Conservation (phyloP, 441 rosid species). For the Populus trichocarpa region DNA sequence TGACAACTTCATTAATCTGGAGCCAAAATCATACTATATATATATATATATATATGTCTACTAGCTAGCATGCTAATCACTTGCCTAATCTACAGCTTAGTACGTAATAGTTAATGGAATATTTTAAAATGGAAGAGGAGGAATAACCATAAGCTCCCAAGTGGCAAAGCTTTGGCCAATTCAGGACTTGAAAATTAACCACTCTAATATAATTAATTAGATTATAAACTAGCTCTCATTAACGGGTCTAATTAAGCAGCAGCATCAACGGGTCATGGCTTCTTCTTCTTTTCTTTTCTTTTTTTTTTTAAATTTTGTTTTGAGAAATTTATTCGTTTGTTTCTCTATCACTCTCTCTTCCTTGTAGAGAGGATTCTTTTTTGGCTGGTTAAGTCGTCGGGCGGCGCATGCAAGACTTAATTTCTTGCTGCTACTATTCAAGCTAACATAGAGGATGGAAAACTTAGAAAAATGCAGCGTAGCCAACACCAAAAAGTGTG, state of each 20-base stretch:
- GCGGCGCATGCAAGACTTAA: too few species aligned
- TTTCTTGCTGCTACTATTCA: too few species aligned
- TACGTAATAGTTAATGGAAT: not conserved
- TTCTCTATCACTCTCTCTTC: too few species aligned
- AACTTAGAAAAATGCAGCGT: conserved; percentile 8
- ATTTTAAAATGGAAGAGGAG: not conserved
- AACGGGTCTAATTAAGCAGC: not conserved
- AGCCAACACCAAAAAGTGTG: conserved; percentile 4
- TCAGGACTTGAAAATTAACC: not conserved
- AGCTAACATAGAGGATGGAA: too few species aligned
- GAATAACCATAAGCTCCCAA: not conserved
- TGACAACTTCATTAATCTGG: conserved; percentile 22
- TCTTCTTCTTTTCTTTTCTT: not conserved
- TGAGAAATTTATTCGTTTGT: not conserved
- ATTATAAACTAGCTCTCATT: not conserved
- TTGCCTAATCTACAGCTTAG: too few species aligned
- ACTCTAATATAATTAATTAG: too few species aligned
- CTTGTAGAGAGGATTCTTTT: not conserved
- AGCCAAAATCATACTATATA: not conserved
- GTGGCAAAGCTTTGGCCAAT: conserved; percentile 6
- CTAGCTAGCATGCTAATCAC: not conserved
- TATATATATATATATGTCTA: too few species aligned
- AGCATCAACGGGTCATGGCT: not conserved
- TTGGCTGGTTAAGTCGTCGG: too few species aligned
- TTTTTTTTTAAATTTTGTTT: too few species aligned